These are phyloP conservation scores for Hevea brasiliensis DNA, from an alignment of 345 rosid species.

Conservation along the genomic window DNA sequence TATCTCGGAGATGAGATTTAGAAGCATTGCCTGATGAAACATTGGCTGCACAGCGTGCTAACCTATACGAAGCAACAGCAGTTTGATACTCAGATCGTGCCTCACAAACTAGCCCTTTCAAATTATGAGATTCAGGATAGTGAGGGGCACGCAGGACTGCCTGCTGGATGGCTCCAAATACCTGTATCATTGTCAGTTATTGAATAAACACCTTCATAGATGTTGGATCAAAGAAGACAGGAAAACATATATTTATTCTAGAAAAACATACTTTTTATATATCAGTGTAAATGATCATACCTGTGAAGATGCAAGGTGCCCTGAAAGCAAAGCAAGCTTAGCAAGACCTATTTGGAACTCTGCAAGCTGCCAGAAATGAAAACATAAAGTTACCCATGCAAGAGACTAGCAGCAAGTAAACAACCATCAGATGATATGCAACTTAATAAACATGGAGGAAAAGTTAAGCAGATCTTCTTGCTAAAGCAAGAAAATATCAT, in stretches of 20 bases:
- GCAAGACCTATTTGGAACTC: conserved; percentile 93
- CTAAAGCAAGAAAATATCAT: too few relatives aligned
- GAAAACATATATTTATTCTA: neutral
- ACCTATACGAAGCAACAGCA: conserved; percentile 65
- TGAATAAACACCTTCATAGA: neutral
- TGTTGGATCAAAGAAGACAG: neutral
- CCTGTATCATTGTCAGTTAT: conserved; percentile 42
- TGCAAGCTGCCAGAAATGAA: conserved; percentile 61
- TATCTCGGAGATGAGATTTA: conserved; percentile 51
- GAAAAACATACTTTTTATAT: neutral
- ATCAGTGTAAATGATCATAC: conserved; percentile 37
- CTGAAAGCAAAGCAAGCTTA: conserved; percentile 70
- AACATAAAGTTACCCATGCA: conserved; percentile 7
- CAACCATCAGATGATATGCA: neutral
- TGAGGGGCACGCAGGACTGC: too few relatives aligned
- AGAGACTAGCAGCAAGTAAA: neutral
- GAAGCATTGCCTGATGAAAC: conserved; percentile 35
- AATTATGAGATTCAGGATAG: conserved; percentile 84
- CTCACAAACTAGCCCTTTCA: conserved; percentile 82
- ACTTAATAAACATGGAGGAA: too few relatives aligned
- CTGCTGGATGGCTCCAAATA: conserved; percentile 80
- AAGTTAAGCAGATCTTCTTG: too few relatives aligned
- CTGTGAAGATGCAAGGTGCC: conserved; percentile 77
- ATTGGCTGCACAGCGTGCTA: conserved; percentile 54
- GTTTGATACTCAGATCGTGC: conserved; percentile 60